These are phyloP conservation scores for Lupinus albus DNA, from an alignment of 306 rosid genomes.

Conservation along the genomic window DNA sequence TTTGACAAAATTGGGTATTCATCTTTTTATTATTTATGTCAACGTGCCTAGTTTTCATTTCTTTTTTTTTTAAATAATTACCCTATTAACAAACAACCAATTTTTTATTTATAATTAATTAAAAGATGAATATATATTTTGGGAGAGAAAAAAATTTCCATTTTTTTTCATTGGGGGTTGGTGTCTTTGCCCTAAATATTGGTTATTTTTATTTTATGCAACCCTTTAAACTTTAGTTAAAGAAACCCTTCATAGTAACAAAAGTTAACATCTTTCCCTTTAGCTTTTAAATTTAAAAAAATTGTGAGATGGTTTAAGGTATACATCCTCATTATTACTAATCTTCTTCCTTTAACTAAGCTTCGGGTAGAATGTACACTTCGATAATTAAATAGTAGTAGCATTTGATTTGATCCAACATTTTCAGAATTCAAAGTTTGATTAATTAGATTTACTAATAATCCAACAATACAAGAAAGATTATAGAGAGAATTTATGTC, in stretches of 20 bases:
- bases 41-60: too few species aligned
- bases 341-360: conserved; percentile 28
- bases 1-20: too few species aligned
- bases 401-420: conserved; percentile 38
- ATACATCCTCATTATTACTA: conserved; percentile 34
- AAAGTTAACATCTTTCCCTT: background rate
- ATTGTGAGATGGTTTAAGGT: conserved; percentile 23
- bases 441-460: conserved; percentile 24
- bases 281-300: background rate
- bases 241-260: too few species aligned
- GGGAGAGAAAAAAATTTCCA: background rate
- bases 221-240: background rate
- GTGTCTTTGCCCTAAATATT: background rate
- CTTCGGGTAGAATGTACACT: conserved; percentile 30
- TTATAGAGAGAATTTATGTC: background rate
- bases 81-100: too few species aligned
- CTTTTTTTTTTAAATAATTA: too few species aligned
- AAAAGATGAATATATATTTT: too few species aligned
- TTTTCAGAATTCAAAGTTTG: conserved; percentile 44
- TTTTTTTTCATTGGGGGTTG: background rate
- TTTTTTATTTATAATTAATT: too few species aligned
- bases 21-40: too few species aligned
- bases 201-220: background rate
- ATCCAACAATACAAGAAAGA: too few species aligned
- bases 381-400: conserved; percentile 35